These are phyloP conservation scores for Plasmodium reichenowi DNA, from an alignment of 169 alveolate species.

Conservation along the genomic window DNA sequence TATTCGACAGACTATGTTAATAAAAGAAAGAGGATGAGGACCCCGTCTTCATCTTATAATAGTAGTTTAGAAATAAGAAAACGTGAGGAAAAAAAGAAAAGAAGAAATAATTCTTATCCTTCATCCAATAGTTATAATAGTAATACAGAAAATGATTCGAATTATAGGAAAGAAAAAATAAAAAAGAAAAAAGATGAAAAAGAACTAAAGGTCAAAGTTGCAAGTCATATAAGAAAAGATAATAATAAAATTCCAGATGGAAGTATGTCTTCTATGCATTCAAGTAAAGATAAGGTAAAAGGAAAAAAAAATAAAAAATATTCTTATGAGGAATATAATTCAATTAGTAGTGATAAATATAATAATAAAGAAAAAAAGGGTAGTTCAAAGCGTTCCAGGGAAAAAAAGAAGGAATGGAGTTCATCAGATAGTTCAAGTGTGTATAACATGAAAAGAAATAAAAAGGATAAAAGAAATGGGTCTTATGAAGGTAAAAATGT, in stretches of 20 bases:
- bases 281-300: background rate
- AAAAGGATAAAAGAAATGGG: background rate
- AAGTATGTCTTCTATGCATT: background rate
- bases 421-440: background rate
- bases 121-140: no score
- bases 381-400: background rate
- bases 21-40: no score
- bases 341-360: background rate
- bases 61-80: no score
- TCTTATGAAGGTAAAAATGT: background rate
- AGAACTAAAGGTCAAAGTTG: no score
- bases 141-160: background rate
- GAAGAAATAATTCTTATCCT: no score
- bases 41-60: no score
- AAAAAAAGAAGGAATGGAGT: background rate
- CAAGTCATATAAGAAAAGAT: no score
- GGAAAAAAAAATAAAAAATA: background rate
- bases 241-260: no score
- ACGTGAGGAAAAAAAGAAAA: no score
- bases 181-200: background rate
- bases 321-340: no score
- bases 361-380: background rate
- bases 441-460: background rate
- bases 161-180: background rate
- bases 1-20: no score